Evolutionary conservation across 495 filamentous ascomycete species (phyloP), one percentile per base, ranked within the genome.

Genomic region (Tuber microsphaerosporum): DNA sequence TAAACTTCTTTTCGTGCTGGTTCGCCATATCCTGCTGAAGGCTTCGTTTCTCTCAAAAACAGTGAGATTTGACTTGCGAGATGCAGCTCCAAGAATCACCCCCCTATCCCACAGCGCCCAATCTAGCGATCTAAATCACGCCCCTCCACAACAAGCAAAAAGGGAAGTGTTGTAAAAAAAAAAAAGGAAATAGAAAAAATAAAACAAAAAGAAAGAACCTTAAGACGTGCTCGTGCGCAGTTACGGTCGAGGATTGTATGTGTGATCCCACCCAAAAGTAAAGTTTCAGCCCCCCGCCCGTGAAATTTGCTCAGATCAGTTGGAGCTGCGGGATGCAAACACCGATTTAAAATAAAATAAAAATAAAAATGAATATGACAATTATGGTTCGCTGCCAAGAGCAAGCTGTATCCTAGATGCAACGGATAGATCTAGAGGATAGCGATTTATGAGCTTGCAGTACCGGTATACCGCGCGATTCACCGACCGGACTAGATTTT

Each of bases 1-100:
- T 65, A 70, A 75, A 73, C 74, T 70, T 79, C 73, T 73, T 69
- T 45, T 69, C 74, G 76, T 75, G 76, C 46, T 70, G 46, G 70
- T 46, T 73, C 26, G 76, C 44, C 76, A 75, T 75, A 74, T 31
- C 74, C 45, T 31, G 4, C 77, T 31, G 69, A 26, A 22, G 56
- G 71, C 43, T 71, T 26, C n/a, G 48, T 44, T 19, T 1, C 51
- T 71, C 31, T 51, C 56, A 17, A 65, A 65, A 65, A 16, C n/a
- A 12, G 10, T 31, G n/a, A 31, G 56, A 65, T 65, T 17, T 65
- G 56, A 65, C 56, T 10, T 22, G n/a, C 31, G 56, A n/a, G 3
- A 65, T 14, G 56, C 31, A 31, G 56, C 26, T 31, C 10, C 56
- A 31, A 31, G 56, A 65, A 65, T 31, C 56, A 14, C 56, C 12